Percentiles rank a stretch among this genome's conserved stretches.
phyloP scores from a whole-genome alignment of 768 basidiomycete genomes.

The Boletus vermiculosoides region DNA sequence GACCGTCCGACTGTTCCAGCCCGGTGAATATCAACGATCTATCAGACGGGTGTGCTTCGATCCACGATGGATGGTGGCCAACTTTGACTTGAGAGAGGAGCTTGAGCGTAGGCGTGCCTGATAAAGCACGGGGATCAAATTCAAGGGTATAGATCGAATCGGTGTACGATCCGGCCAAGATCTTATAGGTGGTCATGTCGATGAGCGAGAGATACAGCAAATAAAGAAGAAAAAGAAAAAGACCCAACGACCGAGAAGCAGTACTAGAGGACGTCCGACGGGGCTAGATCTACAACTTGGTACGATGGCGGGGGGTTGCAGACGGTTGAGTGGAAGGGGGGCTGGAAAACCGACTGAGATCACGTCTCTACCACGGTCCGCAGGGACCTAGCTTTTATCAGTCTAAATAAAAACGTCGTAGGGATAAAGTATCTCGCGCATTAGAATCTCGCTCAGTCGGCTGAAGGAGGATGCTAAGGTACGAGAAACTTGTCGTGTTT shows the following conservation, averaged over 20 bases:
- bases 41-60: conserved; percentile 58
- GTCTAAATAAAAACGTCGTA: not conserved
- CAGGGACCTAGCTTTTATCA: not conserved
- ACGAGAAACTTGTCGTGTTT: not conserved
- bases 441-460: not conserved
- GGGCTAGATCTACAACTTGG: too few species aligned
- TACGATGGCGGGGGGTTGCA: too few species aligned
- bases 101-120: conserved; percentile 48
- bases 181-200: conserved; percentile 31
- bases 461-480: too few species aligned
- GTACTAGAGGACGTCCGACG: too few species aligned
- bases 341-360: not conserved
- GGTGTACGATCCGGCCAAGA: conserved; percentile 67
- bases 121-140: conserved; percentile 58
- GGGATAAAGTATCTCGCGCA: not conserved
- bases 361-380: not conserved
- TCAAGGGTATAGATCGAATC: conserved; percentile 58
- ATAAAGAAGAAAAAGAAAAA: not conserved
- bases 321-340: not conserved
- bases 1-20: conserved; percentile 67
- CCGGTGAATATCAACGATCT: conserved; percentile 61
- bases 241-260: not conserved
- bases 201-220: not conserved
- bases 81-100: conserved; percentile 45
- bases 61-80: conserved; percentile 75